phyloP scores from a whole-genome alignment of 768 basidiomycete genomes.

The Tubosaeta brunneosetosa region DNA sequence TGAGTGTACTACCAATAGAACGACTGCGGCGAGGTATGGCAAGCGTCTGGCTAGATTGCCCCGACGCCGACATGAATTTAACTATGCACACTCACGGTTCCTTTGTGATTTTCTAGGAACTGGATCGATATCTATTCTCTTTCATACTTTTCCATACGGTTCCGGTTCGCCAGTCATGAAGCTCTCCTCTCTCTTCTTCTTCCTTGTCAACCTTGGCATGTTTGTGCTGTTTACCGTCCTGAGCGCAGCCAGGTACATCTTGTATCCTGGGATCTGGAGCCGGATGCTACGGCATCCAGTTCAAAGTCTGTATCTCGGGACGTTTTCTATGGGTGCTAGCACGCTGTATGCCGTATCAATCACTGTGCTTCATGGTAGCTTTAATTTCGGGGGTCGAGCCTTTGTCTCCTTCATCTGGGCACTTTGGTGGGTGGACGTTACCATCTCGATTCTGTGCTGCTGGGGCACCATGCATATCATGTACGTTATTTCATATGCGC shows the following conservation, averaged over 20 bases:
- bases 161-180: conserved; percentile 36
- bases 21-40: neutral
- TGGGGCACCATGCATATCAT: conserved; percentile 64
- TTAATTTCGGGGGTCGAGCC: conserved; percentile 44
- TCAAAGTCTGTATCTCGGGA: conserved; percentile 46
- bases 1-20: conserved; percentile 17
- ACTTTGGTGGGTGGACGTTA: conserved; percentile 66
- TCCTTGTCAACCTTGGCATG: conserved; percentile 54
- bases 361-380: conserved; percentile 40
- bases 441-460: conserved; percentile 51
- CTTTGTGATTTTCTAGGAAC: conserved; percentile 33
- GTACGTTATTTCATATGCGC: conserved; percentile 38
- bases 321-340: conserved; percentile 55
- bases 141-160: conserved; percentile 55
- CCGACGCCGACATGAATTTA: neutral
- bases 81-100: neutral
- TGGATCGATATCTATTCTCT: conserved; percentile 51
- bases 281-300: conserved; percentile 47
- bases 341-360: conserved; percentile 54
- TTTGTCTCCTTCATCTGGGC: conserved; percentile 58
- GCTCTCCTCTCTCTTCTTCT: conserved; percentile 44
- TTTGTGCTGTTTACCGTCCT: conserved; percentile 47
- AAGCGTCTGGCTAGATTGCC: neutral
- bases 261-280: conserved; percentile 48
- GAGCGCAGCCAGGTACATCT: conserved; percentile 46